These are phyloP conservation scores for Panaeolus cyanescens DNA, from an alignment of 768 basidiomycete species.

Conservation along the genomic window DNA sequence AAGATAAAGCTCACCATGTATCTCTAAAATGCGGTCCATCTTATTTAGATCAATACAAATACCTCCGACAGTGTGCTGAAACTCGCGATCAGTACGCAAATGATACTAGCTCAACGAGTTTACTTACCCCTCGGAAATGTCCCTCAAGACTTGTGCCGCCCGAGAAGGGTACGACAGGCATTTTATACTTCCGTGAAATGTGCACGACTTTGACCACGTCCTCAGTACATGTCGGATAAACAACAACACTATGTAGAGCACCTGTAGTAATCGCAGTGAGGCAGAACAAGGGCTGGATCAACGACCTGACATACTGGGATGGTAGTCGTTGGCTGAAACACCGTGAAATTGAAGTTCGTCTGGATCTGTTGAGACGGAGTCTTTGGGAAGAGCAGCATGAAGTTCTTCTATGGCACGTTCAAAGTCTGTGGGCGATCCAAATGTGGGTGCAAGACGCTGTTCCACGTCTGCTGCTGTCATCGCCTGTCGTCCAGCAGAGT, in stretches of 20 bases:
- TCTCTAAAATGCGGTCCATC: constrained; percentile 79
- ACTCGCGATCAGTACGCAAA: not conserved
- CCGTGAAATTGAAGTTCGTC: constrained; percentile 58
- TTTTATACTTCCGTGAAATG: constrained; percentile 68
- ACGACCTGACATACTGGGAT: constrained; percentile 40
- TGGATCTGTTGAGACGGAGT: constrained; percentile 51
- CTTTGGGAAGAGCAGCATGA: constrained; percentile 34
- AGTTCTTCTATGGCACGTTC: constrained; percentile 53
- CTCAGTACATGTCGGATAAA: constrained; percentile 69
- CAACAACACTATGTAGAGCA: constrained; percentile 55
- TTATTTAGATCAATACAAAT: constrained; percentile 78
- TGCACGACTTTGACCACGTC: constrained; percentile 82
- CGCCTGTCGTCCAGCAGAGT: not conserved
- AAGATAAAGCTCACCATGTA: constrained; percentile 51
- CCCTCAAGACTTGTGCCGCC: constrained; percentile 87
- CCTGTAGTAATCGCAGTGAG: constrained; percentile 27
- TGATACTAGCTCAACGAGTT: not conserved
- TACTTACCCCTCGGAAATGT: constrained; percentile 63
- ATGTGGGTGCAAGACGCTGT: constrained; percentile 18
- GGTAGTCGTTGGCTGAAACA: constrained; percentile 51
- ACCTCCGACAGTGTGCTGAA: constrained; percentile 49
- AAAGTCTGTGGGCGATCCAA: constrained; percentile 57
- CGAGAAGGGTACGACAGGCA: constrained; percentile 79
- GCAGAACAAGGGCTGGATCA: not conserved
- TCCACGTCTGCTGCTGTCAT: too few relatives aligned